Evolutionary conservation across 2,329 filamentous ascomycete genomes (phyloP).

Genomic region (Pseudocercospora musae): DNA sequence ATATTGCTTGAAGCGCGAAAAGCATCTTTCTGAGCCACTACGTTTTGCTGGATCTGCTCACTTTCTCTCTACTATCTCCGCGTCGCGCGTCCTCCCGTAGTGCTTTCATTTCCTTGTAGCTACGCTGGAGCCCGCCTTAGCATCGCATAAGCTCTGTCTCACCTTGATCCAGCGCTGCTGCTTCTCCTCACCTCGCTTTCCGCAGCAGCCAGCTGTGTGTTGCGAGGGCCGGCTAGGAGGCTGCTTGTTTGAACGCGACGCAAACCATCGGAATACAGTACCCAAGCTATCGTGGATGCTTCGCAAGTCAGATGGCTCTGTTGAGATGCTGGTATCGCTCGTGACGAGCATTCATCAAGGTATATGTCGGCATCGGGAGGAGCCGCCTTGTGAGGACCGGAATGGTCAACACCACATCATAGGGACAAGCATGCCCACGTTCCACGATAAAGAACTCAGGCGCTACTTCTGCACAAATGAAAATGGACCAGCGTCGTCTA

Average conservation of each 20-base stretch:
- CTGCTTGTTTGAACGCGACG: too few relatives aligned
- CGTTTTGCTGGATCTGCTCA: too few relatives aligned
- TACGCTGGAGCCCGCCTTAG: too few relatives aligned
- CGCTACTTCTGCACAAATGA: background rate
- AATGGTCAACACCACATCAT: background rate
- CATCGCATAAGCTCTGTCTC: too few relatives aligned
- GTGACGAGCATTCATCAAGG: slow-evolving; percentile 1
- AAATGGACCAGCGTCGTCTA: background rate
- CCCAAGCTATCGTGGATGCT: background rate
- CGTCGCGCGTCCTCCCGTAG: too few relatives aligned
- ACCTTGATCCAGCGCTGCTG: too few relatives aligned
- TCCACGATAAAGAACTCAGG: background rate
- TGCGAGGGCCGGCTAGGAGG: too few relatives aligned
- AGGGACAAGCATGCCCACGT: background rate
- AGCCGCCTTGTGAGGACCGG: background rate
- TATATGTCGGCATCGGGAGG: background rate
- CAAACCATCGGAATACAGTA: too few relatives aligned
- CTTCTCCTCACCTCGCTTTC: too few relatives aligned
- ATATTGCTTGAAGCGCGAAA: background rate
- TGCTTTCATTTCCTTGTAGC: too few relatives aligned
- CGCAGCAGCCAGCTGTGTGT: too few relatives aligned
- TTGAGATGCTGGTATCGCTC: background rate
- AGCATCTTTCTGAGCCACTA: background rate
- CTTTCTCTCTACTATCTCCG: too few relatives aligned
- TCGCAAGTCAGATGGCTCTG: background rate